A percentile compares a stretch with the other conserved stretches of the same genome.
Evolutionary conservation across 345 rosid species (phyloP).

Genomic region (Salix exigua): DNA sequence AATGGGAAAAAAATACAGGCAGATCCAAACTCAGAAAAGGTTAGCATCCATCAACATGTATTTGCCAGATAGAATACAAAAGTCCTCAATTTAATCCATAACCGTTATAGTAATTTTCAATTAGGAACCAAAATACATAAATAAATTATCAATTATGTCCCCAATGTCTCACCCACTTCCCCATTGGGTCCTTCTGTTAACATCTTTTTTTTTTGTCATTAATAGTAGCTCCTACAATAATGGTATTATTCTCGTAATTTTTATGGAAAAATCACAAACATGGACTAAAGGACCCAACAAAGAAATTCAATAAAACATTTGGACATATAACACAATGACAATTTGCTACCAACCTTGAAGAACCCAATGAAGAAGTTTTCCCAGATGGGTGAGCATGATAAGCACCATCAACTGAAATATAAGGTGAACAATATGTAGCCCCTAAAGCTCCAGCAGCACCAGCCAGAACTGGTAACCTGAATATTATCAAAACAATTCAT

Average conservation of each 20-base stretch:
- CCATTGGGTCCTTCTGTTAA: neutral
- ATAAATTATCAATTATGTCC: neutral
- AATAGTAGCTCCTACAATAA: neutral
- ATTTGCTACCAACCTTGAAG: conserved; percentile 48
- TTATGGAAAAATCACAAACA: neutral
- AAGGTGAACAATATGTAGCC: conserved; percentile 69
- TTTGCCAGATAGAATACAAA: neutral
- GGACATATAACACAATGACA: neutral
- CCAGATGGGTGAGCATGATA: conserved; percentile 55
- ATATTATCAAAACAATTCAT: conserved; percentile 18
- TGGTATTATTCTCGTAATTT: neutral
- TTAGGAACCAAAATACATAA: neutral
- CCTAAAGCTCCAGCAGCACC: conserved; percentile 83
- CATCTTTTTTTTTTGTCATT: neutral
- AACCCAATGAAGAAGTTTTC: conserved; percentile 50
- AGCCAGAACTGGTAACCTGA: conserved; percentile 82
- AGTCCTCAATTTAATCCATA: neutral
- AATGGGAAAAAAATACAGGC: neutral
- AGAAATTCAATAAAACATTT: neutral
- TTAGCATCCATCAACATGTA: neutral
- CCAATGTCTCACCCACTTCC: neutral
- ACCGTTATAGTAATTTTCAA: neutral
- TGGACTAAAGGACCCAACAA: neutral
- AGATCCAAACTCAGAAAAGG: neutral
- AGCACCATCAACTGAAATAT: conserved; percentile 65